Base-by-base conservation (phyloP, 805 yeast species). In the Yarrowia porcina region DNA sequence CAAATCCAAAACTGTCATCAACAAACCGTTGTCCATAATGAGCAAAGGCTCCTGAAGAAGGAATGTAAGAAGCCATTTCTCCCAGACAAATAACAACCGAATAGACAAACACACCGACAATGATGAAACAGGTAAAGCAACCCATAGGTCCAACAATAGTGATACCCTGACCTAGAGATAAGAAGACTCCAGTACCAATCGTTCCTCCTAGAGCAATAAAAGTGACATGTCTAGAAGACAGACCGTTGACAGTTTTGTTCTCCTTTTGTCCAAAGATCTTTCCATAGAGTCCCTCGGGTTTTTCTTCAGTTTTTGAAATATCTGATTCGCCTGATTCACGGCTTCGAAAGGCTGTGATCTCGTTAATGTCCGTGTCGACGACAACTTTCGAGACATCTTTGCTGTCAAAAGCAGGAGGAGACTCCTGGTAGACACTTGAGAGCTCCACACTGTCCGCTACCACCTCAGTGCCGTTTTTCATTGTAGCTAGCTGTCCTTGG, bases 141-240 rank as follows among this genome's bases (percentile, higher is more conserved):
- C 72, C 74, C 13, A 70, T 68, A 4, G 74, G 74, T 0, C 74
- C 74, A 13, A 70, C 70, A 23, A 64, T 64, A 21, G 67, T 63
- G 38, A 70, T 66, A 2, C 65, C 64, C 5, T 54, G 67, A 4
- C 69, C 70, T 3, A 65, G 65, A 17, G 68, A 47, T 59, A 88
- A 87, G 76, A 49, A 49, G 10, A 49, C 56, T 72, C 91, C 93
- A 6, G 91, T 85, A 70, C 93, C 94, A 66, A 88, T 86, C 61
- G 86, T 79, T 61, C 90, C 89, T 69, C 90, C 90, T 65, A 87
- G 79, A 62, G 91, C 89, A 69, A 87, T 85, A 85, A 86, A 82
- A 66, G 83, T 83, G 68, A 87, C 75, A 71, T 87, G 90, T 71
- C 90, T 78, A 30, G 81, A 78, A 68, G 82, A 83, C 63, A 83